Conservation (phyloP, 345 rosid genomes). For the Rhodamnia rubescens region DNA sequence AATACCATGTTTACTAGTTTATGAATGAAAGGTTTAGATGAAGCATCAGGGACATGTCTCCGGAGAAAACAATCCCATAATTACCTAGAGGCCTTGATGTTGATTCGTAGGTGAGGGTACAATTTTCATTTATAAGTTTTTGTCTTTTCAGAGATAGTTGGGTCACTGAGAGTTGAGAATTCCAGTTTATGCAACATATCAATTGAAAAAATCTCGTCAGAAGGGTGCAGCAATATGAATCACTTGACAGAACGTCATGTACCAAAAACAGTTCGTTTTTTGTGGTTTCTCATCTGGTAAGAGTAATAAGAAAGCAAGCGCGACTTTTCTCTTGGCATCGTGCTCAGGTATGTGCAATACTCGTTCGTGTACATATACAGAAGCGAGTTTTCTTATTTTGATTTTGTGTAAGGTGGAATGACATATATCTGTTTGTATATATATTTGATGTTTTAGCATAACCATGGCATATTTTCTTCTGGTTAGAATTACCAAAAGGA, state of each 20-base stretch:
- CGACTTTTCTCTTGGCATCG: background rate
- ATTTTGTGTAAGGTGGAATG: background rate
- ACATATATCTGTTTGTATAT: background rate
- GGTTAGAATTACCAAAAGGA: constrained; percentile 10
- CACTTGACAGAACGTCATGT: background rate
- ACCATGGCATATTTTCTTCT: background rate
- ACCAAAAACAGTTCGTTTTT: background rate
- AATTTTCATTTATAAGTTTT: background rate
- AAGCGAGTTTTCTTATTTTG: background rate
- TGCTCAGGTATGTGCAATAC: background rate
- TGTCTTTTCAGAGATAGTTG: background rate
- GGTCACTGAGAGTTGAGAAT: background rate
- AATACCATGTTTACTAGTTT: background rate
- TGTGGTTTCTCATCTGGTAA: background rate
- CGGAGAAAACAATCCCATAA: background rate
- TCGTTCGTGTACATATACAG: background rate
- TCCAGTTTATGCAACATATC: background rate
- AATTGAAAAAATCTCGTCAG: background rate
- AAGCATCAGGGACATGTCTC: background rate
- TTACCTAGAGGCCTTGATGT: background rate
- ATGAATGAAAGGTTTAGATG: background rate
- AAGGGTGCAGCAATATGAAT: background rate
- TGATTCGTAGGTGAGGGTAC: background rate
- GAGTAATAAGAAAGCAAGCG: background rate
- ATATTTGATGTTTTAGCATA: background rate